phyloP scores from a whole-genome alignment of 345 rosid species.

The Dipteronia dyeriana region DNA sequence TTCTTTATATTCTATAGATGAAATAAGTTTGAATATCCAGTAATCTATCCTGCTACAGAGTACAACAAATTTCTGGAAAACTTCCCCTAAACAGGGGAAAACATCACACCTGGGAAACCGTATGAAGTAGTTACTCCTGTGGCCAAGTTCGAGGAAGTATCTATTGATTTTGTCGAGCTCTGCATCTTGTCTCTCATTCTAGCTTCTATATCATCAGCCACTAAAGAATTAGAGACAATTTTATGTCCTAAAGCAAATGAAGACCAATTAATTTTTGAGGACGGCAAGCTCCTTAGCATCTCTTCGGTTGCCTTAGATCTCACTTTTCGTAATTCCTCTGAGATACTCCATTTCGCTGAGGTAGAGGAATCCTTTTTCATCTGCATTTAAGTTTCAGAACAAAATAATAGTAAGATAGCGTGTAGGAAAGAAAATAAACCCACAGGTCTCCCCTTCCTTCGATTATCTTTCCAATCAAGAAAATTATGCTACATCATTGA shows the following conservation, averaged over 20 bases:
- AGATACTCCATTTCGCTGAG: conserved; percentile 74
- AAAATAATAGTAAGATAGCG: conserved; percentile 12
- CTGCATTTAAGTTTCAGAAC: conserved; percentile 46
- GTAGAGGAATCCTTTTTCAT: conserved; percentile 50
- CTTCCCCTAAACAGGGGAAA: conserved; percentile 15
- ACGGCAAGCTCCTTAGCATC: conserved; percentile 54
- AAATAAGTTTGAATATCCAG: neutral
- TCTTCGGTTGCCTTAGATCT: conserved; percentile 89
- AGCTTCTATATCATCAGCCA: conserved; percentile 28
- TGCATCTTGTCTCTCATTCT: conserved; percentile 27
- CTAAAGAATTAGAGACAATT: conserved; percentile 24
- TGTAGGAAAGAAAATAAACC: neutral
- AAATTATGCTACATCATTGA: neutral
- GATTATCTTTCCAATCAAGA: too few relatives aligned
- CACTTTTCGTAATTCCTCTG: conserved; percentile 84
- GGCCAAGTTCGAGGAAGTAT: conserved; percentile 38
- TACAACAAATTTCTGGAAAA: neutral
- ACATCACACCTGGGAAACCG: conserved; percentile 31
- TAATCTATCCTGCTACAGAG: neutral
- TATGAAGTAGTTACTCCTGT: conserved; percentile 24
- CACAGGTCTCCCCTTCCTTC: too few relatives aligned
- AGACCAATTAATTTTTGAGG: conserved; percentile 52
- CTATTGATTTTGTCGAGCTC: conserved; percentile 29
- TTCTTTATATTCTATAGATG: neutral
- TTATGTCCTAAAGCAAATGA: conserved; percentile 43